A percentile compares a stretch with the other conserved stretches of the same genome.
phyloP scores from a whole-genome alignment of 164 flowering plant genomes.

The Malania oleifera region DNA sequence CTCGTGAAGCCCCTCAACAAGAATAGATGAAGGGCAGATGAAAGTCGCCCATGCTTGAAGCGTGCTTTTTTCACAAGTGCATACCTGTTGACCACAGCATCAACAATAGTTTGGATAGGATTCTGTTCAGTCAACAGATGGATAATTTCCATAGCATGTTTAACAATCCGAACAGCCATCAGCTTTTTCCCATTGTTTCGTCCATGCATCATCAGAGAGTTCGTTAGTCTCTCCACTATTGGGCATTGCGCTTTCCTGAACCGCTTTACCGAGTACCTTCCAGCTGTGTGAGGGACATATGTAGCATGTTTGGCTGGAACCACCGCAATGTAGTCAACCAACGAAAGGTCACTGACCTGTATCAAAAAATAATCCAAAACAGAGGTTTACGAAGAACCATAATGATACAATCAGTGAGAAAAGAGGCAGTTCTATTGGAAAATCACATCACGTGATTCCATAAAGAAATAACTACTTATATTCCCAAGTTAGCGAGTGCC shows the following conservation, averaged over 20 bases:
- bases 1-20: too few species aligned
- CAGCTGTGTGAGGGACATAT: constrained; percentile 41
- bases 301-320: constrained; percentile 29
- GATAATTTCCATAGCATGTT: constrained; percentile 48
- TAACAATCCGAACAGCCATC: constrained; percentile 35
- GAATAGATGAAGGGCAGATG: too few species aligned
- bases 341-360: constrained; percentile 29
- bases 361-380: background rate
- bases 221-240: constrained; percentile 38
- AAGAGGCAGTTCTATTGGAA: too few species aligned
- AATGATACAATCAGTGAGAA: too few species aligned
- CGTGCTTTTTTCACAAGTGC: too few species aligned
- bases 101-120: constrained; percentile 44
- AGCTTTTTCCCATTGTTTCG: constrained; percentile 44
- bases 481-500: too few species aligned
- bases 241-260: constrained; percentile 49
- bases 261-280: constrained; percentile 38
- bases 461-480: too few species aligned
- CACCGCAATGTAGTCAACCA: constrained; percentile 34
- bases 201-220: constrained; percentile 49
- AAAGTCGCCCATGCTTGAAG: too few species aligned
- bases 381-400: too few species aligned
- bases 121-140: constrained; percentile 36
- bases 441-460: too few species aligned
- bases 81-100: constrained; percentile 43